A percentile compares a stretch with the other conserved stretches of the same genome.
Evolutionary conservation across 495 filamentous ascomycete species (phyloP).

Genomic region (Annulohypoxylon stygium): DNA sequence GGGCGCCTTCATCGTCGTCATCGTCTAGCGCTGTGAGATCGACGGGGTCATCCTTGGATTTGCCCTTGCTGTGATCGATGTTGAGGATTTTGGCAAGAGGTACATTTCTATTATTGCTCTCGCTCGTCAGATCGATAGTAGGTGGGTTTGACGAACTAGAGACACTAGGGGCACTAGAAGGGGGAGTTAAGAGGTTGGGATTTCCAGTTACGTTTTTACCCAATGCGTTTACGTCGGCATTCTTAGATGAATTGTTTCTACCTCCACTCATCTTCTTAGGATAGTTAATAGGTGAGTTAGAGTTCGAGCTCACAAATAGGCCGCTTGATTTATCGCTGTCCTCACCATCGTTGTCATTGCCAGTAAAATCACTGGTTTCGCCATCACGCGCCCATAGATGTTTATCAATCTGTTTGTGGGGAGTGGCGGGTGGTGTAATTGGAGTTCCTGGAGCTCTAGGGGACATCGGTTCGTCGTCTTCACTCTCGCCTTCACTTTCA

Average conservation of each 20-base stretch:
- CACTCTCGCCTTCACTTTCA: background rate
- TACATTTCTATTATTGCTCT: background rate
- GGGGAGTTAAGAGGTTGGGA: background rate
- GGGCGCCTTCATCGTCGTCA: background rate
- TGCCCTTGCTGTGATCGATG: too few relatives aligned
- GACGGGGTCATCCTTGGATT: background rate
- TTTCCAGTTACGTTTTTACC: background rate
- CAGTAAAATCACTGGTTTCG: background rate
- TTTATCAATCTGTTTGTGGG: too few relatives aligned
- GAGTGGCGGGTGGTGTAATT: background rate
- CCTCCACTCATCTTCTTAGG: background rate
- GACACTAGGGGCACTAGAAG: background rate
- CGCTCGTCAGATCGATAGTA: constrained; percentile 14
- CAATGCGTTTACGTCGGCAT: background rate
- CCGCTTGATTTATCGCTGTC: constrained; percentile 7
- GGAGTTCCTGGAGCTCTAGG: background rate
- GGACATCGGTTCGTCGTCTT: background rate
- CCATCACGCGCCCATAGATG: background rate
- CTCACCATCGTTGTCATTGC: constrained; percentile 8
- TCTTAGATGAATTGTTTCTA: background rate
- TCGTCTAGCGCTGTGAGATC: background rate
- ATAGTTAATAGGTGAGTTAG: background rate
- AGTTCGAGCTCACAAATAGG: constrained; percentile 22
- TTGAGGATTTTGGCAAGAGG: background rate
- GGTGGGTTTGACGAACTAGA: background rate